These are phyloP conservation scores for Fusarium musae DNA, from an alignment of 2,329 filamentous ascomycete genomes.

Conservation along the genomic window DNA sequence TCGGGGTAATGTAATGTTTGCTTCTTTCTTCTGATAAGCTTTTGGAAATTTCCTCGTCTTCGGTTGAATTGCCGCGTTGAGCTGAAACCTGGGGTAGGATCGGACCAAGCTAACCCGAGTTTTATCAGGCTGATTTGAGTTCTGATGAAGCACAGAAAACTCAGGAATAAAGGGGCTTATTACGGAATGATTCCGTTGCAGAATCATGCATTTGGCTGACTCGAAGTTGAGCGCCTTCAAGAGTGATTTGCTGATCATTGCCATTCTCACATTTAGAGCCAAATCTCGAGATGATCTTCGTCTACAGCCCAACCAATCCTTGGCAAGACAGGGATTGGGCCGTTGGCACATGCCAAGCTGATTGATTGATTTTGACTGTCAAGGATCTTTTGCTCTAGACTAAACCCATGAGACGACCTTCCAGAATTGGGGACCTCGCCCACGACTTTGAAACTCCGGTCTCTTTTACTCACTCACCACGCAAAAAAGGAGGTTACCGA, in stretches of 20 bases:
- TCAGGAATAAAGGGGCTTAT: not conserved
- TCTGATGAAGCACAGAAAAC: not conserved
- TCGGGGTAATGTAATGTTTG: no score
- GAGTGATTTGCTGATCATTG: not conserved
- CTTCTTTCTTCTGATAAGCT: not conserved
- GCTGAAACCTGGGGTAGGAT: conserved; percentile 6
- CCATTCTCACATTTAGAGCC: not conserved
- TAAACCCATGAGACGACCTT: conserved; percentile 3
- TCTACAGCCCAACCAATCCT: not conserved
- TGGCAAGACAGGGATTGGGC: not conserved
- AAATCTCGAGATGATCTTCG: not conserved
- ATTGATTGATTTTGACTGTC: not conserved
- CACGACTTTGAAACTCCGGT: conserved; percentile 13
- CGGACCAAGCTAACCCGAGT: not conserved
- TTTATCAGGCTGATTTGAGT: not conserved
- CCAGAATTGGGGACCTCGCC: conserved; percentile 8
- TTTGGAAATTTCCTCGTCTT: not conserved
- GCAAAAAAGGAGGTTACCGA: conserved; percentile 1
- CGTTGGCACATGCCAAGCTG: conserved; percentile 19
- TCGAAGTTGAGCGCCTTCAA: not conserved
- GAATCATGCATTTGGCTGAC: not conserved
- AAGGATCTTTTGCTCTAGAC: conserved; percentile 2
- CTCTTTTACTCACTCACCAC: not conserved
- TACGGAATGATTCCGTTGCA: not conserved
- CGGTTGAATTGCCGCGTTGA: conserved; percentile 7